These are phyloP conservation scores for Kuraishia molischiana DNA, from an alignment of 805 yeast genomes.

Conservation along the genomic window DNA sequence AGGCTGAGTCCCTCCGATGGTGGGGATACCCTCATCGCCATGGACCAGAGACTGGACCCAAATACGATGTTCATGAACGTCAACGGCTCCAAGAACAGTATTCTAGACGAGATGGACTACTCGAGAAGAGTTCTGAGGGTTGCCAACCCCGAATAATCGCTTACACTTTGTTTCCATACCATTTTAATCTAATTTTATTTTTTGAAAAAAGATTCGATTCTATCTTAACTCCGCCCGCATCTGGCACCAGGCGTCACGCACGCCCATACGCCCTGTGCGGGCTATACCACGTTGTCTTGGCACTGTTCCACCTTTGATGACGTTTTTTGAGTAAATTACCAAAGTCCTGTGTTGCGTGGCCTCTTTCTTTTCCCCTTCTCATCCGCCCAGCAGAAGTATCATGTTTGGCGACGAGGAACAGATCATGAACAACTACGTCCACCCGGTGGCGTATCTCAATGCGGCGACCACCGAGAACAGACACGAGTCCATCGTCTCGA, in stretches of 20 bases:
- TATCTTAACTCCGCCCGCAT: too few species aligned
- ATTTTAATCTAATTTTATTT: too few species aligned
- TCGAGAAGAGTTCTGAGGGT: slow-evolving; percentile 46
- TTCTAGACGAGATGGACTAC: slow-evolving; percentile 50
- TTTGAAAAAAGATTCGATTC: too few species aligned
- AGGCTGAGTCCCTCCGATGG: slow-evolving; percentile 3
- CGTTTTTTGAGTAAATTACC: too few species aligned
- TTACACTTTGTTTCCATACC: too few species aligned
- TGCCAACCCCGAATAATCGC: slow-evolving; percentile 28
- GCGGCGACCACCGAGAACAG: slow-evolving; percentile 7
- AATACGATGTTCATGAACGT: slow-evolving; percentile 37
- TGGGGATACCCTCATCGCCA: slow-evolving; percentile 16
- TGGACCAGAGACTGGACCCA: slow-evolving; percentile 60
- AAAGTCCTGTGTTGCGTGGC: too few species aligned
- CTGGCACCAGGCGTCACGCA: too few species aligned
- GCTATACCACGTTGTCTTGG: too few species aligned
- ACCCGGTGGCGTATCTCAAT: slow-evolving; percentile 19
- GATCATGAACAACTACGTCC: slow-evolving; percentile 8
- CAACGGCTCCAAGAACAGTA: slow-evolving; percentile 30
- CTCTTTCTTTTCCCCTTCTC: neutral
- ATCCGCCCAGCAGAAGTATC: neutral
- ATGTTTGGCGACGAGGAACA: neutral
- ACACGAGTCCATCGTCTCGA: neutral
- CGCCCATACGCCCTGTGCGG: too few species aligned
- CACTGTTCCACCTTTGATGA: too few species aligned